A percentile compares a stretch with the other conserved stretches of the same genome.
Evolutionary conservation across 345 rosid genomes (phyloP).

Genomic region (Moringa oleifera): DNA sequence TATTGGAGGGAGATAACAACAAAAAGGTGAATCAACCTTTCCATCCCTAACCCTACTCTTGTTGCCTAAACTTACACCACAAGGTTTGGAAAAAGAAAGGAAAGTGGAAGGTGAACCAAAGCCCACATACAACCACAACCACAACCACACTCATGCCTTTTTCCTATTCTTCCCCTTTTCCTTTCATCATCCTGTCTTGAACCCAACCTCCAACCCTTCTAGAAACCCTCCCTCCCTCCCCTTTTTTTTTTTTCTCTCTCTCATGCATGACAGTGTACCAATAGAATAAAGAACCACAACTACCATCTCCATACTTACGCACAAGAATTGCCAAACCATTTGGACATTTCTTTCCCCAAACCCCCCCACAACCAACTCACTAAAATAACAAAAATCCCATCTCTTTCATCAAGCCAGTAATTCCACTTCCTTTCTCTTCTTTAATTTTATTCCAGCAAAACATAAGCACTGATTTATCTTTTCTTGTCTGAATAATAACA

Average conservation of each 20-base stretch:
- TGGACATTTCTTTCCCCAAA: conserved; percentile 21
- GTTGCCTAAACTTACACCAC: conserved; percentile 49
- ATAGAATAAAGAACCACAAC: conserved; percentile 48
- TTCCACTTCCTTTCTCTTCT: too few relatives aligned
- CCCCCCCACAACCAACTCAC: conserved; percentile 32
- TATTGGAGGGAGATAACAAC: conserved; percentile 25
- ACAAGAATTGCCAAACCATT: conserved; percentile 26
- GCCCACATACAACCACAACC: conserved; percentile 37
- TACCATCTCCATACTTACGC: conserved; percentile 29
- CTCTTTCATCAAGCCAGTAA: not conserved
- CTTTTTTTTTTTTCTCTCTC: conserved; percentile 35
- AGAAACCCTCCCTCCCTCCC: conserved; percentile 33
- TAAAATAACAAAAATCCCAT: not conserved
- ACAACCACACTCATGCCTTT: conserved; percentile 37
- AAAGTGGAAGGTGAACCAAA: conserved; percentile 64
- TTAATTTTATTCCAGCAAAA: too few relatives aligned
- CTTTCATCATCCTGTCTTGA: conserved; percentile 25
- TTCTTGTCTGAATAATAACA: too few relatives aligned
- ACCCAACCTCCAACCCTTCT: conserved; percentile 53
- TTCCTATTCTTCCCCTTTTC: conserved; percentile 13
- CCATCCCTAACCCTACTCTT: conserved; percentile 20
- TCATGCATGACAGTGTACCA: conserved; percentile 32
- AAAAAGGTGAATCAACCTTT: conserved; percentile 29
- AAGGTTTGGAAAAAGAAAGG: conserved; percentile 18
- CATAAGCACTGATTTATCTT: too few relatives aligned